Percentiles rank a stretch among this genome's conserved stretches.
These are phyloP conservation scores for Sporothrix curviconia DNA, from an alignment of 2,329 filamentous ascomycete genomes.

Conservation along the genomic window DNA sequence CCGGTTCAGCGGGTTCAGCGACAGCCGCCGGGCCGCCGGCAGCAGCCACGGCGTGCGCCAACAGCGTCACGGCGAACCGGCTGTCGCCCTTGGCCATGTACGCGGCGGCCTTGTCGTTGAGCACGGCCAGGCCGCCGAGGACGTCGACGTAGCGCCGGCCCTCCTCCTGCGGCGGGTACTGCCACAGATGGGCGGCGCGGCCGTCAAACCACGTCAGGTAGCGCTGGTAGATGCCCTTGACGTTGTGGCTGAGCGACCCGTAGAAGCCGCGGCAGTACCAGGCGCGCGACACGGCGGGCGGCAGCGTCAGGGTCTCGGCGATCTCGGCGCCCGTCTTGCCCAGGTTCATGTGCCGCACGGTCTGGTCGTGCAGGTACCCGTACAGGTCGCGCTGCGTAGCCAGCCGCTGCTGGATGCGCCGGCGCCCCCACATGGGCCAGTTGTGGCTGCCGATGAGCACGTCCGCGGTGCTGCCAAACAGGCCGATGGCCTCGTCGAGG, in stretches of 20 bases:
- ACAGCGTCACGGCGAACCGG: slow-evolving; percentile 10
- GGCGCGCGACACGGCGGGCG: slow-evolving; percentile 9
- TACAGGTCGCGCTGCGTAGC: slow-evolving; percentile 9
- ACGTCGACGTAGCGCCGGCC: slow-evolving; percentile 3
- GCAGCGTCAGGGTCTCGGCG: slow-evolving; percentile 4
- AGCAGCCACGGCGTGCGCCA: slow-evolving; percentile 5
- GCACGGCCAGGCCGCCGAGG: slow-evolving; percentile 4
- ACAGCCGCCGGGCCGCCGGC: background rate
- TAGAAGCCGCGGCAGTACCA: slow-evolving; percentile 11
- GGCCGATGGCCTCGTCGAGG: slow-evolving; percentile 6
- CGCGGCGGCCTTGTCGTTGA: background rate
- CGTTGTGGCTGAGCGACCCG: slow-evolving; percentile 12
- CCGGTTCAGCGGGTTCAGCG: too few species aligned
- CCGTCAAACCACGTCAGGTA: slow-evolving; percentile 13
- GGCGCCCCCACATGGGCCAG: slow-evolving; percentile 12
- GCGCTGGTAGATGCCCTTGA: slow-evolving; percentile 13
- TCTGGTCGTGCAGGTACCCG: slow-evolving; percentile 12
- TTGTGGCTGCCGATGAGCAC: slow-evolving; percentile 12
- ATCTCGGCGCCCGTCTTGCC: slow-evolving; percentile 7
- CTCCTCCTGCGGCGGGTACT: slow-evolving; percentile 5
- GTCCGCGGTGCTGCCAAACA: background rate
- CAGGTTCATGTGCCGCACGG: slow-evolving; percentile 8
- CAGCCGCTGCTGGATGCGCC: background rate
- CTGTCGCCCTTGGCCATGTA: slow-evolving; percentile 7
- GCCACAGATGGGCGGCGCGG: slow-evolving; percentile 8